Base-by-base conservation (phyloP, 1,139 yeast species). In the Meyerozyma smithsonii region DNA sequence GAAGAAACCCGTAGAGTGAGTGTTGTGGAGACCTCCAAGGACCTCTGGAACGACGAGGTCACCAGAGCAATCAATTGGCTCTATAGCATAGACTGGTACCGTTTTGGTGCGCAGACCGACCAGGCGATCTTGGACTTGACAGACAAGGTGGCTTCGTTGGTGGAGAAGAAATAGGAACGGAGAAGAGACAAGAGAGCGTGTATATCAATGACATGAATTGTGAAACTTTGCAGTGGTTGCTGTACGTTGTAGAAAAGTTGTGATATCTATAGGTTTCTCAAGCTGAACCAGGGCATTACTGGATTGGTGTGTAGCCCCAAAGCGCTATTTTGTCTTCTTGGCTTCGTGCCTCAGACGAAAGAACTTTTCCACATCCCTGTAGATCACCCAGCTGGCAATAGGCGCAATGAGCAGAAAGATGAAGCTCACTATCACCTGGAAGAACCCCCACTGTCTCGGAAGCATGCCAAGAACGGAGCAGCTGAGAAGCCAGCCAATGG, bases 41-140 rank as follows among this genome's bases (percentile, higher is more conserved):
- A 87, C 54, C 70, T 86, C 36, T 87, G 96, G 96, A 84, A 87
- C 54, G 81, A 77, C 39, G 94, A 85, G 56, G 74, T 87, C 39
- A 72, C 83, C 46, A 71, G 67, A 37, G 74, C 76, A 48, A 88
- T 81, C 19, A 81, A 81, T 50, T 83, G 87, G 81, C 48, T 79
- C 4, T 81, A 81, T 53, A 60, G 79, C 18, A 64, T 79, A 39
- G 69, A 74, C 55, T 71, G 80, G 76, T 72, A 71, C 49, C 62
- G 63, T 42, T 53, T 62, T 49, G 72, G 76, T 0, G 51, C 64
- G 21, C 57, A 64, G 19, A 59, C 67, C 12, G 77, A 72, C 48
- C 57, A 58, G 42, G 59, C 61, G 44, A 43, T 64, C 30, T 51
- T 51, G 39, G 55, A 57, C 20, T 55, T 68, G 46, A 55, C 64